Evolutionary conservation across 148 eudicot species (phyloP), one percentile per base, ranked within the genome.

Genomic region (Gaultheria prostrata): DNA sequence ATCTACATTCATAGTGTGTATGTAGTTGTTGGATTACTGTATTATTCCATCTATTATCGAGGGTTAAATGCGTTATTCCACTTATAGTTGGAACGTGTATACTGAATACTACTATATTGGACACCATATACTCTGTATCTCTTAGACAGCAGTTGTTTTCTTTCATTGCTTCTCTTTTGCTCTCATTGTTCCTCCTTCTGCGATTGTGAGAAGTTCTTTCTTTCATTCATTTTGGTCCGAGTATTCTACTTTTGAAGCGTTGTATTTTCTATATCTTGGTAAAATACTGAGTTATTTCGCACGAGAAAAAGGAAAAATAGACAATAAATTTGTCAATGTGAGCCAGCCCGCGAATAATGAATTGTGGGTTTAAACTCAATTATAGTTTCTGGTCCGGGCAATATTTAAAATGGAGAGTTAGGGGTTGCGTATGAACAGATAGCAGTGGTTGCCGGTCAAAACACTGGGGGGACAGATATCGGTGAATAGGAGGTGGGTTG

Each of bases 171-270:
- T 21, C 26, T 73, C 48, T 39, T 73, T 43, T 73, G 77, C 49
- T 50, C 39, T 50, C 39, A 28, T 21, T 77, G 15, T 46, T 74
- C 17, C 0, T 74, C 6, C 53, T 35, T 39, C 63, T 7, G 28
- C 9, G 12, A 61, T 61, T 24, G 0, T 61, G 15, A 12, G 26
- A 65, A n/a, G 28, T 63, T 63, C 17, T 75, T 75, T 73, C 50
- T 45, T 75, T 76, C 33, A 76, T 46, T 48, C 78, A 30, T 74
- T 74, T 76, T 46, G 78, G 32, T 46, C 54, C n/a, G 20, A 24
- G 56, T 30, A 48, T 24, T 17, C 24, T 48, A 46, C 32, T 76
- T 48, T 76, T 24, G 10, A 26, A 73, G 45, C 71, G 17, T 65
- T 65, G 4, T 18, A 14, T 50, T 77, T 20, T 24, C 33, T 49